Conservation (phyloP, 1,284 basidiomycete genomes). For the Apiotrichum veenhuisii region DNA sequence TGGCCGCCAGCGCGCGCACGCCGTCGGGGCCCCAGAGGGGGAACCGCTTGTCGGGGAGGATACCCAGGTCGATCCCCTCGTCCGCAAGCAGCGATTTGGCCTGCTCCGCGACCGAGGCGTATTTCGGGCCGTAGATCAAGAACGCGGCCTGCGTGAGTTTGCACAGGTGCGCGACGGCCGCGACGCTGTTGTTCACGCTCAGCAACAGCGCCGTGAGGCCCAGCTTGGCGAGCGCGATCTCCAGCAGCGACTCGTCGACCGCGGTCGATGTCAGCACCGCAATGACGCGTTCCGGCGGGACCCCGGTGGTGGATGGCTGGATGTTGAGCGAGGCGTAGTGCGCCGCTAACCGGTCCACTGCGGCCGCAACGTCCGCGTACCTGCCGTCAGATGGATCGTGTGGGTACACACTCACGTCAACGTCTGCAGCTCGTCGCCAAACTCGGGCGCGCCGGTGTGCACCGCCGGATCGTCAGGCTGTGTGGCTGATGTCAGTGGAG, state of each 20-base stretch:
- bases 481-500: conserved; percentile 17
- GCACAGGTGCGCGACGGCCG: conserved; percentile 59
- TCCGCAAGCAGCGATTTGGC: conserved; percentile 29
- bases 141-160: conserved; percentile 54
- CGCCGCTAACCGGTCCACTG: conserved; percentile 53
- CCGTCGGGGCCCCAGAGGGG: conserved; percentile 52
- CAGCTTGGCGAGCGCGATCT: conserved; percentile 54
- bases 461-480: conserved; percentile 41
- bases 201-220: conserved; percentile 54
- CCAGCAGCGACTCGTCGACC: conserved; percentile 53
- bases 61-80: conserved; percentile 40
- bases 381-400: conserved; percentile 19
- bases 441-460: conserved; percentile 46
- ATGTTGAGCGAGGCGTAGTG: conserved; percentile 44
- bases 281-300: conserved; percentile 47
- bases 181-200: conserved; percentile 59
- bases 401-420: conserved; percentile 29
- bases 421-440: conserved; percentile 41
- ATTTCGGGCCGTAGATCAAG: conserved; percentile 54
- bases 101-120: conserved; percentile 43
- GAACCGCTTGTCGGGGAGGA: conserved; percentile 51
- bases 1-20: conserved; percentile 38
- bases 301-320: conserved; percentile 8
- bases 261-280: conserved; percentile 52
- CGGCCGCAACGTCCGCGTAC: conserved; percentile 44